A percentile compares a stretch with the other conserved stretches of the same genome.
Evolutionary conservation across 345 rosid genomes (phyloP).

Genomic region (Citrus medica): DNA sequence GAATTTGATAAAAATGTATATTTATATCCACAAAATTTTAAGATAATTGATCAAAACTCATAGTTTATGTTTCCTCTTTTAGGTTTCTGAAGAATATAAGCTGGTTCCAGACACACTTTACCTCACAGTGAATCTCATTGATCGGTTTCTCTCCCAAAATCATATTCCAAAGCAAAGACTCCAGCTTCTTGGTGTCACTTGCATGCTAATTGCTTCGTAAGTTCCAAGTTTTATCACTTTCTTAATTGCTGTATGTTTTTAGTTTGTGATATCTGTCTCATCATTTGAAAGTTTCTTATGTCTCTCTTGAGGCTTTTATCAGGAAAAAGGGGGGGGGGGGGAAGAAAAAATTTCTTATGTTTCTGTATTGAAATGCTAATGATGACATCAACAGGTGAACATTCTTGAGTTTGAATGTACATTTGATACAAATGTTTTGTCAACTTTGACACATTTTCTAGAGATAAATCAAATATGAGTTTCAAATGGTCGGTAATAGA

Average conservation of each 20-base stretch:
- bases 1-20: neutral
- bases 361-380: neutral
- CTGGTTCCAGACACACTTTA: constrained; percentile 91
- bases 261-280: neutral
- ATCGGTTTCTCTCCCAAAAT: constrained; percentile 73
- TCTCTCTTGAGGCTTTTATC: neutral
- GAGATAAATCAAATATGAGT: neutral
- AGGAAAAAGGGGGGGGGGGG: too few relatives aligned
- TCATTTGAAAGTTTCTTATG: neutral
- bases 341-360: neutral
- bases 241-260: neutral
- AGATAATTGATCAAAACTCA: neutral
- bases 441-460: neutral
- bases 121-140: constrained; percentile 88
- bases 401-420: neutral
- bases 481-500: neutral
- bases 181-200: constrained; percentile 88
- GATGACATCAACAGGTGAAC: neutral
- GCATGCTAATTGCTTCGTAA: constrained; percentile 99
- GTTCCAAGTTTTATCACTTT: constrained; percentile 23
- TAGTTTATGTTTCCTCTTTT: constrained; percentile 24
- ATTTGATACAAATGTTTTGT: neutral
- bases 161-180: constrained; percentile 76
- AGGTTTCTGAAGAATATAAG: constrained; percentile 91
- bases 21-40: neutral